Evolutionary conservation across 306 rosid species (phyloP), one percentile per base, ranked within the genome.

Genomic region (Styphnolobium japonicum): DNA sequence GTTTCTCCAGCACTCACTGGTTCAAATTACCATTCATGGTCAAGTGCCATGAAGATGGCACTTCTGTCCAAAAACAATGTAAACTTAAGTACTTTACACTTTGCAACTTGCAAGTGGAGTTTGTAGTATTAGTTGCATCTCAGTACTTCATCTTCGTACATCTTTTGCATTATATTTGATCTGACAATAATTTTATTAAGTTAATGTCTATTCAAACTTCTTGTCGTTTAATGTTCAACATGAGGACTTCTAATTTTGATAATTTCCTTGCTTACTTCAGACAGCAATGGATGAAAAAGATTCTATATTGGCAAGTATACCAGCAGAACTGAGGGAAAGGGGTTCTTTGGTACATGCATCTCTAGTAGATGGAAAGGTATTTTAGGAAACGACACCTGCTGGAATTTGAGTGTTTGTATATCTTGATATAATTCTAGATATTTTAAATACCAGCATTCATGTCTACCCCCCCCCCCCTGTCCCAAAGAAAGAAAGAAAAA

Each of bases 281-380:
- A 90, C 86, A 31, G 97, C 90, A 7, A 75, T 83, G 33, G 94
- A 91, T 73, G 94, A 95, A 80, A 95, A 91, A 73, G 92, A 91
- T 79, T 80, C 88, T 55, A 91, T 95, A 86, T 77, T 95, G 83
- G 89, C 88, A 2, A 88, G 95, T 84, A 51, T 91, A 79, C 98
- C 97, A 62, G 75, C 72, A 14, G 89, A 91, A 48, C 84, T 82
- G 85, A 91, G 80, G 86, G 92, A 91, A 80, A 95, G 67, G 71
- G 97, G 95, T 62, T 91, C 91, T 70, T 27, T 86, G 62, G 80
- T 90, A 49, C 83, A 90, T 79, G 85, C 87, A 45, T 83, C 97
- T 69, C 90, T 95, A 42, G 81, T 87, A 7, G 90, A 91, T 64
- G 97, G 94, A 58, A 95, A 95, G 98, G 97, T 90, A 77, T 78